Base-by-base conservation (phyloP, 2,329 filamentous ascomycete genomes). In the Penicillium sp. region DNA sequence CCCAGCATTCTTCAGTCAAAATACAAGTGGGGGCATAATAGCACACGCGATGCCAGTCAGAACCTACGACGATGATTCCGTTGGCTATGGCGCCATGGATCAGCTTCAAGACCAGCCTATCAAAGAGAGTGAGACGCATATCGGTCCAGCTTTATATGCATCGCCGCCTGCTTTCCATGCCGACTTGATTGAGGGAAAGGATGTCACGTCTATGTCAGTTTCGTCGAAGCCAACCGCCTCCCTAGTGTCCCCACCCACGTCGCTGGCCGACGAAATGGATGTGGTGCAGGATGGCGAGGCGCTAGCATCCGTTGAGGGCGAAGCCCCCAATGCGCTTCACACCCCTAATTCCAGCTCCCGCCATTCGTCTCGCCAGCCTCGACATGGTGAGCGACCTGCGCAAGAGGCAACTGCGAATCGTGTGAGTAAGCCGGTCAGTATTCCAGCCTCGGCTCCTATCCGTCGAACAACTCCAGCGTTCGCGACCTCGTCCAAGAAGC, bases 241-340 rank as follows among this genome's bases (percentile, higher is more conserved):
- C 14, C 67, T 80, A 45, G 77, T 79, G 13, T 80, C 77, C 2
- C 77, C 77, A 21, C 77, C 77, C 14, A 78, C 75, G 25, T 79
- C 77, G 23, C 69, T 77, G 55, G 73, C 70, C 43, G 77, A 77
- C 53, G 76, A 78, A 55, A 70, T 68, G 53, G 76, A 77, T 50
- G 67, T 71, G 27, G 58, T 65, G 19, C 68, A 69, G 37, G 70
- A 74, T 47, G 67, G 66, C 3, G 66, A 74, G 55, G 64, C 64
- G 14, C 59, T 68, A 23, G 58, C 55, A 26, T 67, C 71, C 46
- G 67, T 69, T n/a, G 70, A 72, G 47, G 67, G 67, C 25, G 73
- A 73, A 25, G 53, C 59, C 57, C 50, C 62, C 55, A 39, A 64
- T 31, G 61, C 67, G 7, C 58, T 73, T 13, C 66, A 76, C 59